Percentiles rank a stretch among this genome's conserved stretches.
These are phyloP conservation scores for Cucurbita argyrosperma DNA, from an alignment of 306 rosid species.

Conservation along the genomic window DNA sequence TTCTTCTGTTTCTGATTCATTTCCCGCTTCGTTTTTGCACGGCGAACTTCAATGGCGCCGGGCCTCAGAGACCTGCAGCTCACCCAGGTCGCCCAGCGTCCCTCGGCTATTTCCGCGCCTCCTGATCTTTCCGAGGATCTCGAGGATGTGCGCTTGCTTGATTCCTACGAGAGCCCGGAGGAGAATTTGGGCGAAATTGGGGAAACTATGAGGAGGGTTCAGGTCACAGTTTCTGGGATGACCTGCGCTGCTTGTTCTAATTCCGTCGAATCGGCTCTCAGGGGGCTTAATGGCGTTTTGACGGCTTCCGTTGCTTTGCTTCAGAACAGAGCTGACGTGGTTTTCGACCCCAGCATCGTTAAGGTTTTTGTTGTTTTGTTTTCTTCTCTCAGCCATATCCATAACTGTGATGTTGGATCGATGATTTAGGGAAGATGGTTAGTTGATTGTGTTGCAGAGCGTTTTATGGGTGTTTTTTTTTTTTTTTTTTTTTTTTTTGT, in stretches of 20 bases:
- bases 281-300: constrained; percentile 43
- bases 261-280: constrained; percentile 73
- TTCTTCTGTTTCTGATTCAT: neutral
- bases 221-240: constrained; percentile 73
- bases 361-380: constrained; percentile 25
- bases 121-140: constrained; percentile 28
- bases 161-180: constrained; percentile 34
- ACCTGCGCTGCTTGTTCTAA: constrained; percentile 95
- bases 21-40: neutral
- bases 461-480: neutral
- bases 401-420: neutral
- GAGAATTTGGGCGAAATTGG: constrained; percentile 12
- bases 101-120: neutral
- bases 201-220: constrained; percentile 38
- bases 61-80: constrained; percentile 36
- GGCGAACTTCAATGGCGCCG: constrained; percentile 26
- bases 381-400: neutral
- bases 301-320: constrained; percentile 76
- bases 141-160: constrained; percentile 68
- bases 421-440: neutral
- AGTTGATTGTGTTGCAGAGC: neutral
- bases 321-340: constrained; percentile 87
- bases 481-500: too few species aligned
- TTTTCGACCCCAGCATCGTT: constrained; percentile 51
- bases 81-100: constrained; percentile 9